phyloP scores from a whole-genome alignment of 2,329 filamentous ascomycete genomes.

The Torrubiellomyces zombiae region DNA sequence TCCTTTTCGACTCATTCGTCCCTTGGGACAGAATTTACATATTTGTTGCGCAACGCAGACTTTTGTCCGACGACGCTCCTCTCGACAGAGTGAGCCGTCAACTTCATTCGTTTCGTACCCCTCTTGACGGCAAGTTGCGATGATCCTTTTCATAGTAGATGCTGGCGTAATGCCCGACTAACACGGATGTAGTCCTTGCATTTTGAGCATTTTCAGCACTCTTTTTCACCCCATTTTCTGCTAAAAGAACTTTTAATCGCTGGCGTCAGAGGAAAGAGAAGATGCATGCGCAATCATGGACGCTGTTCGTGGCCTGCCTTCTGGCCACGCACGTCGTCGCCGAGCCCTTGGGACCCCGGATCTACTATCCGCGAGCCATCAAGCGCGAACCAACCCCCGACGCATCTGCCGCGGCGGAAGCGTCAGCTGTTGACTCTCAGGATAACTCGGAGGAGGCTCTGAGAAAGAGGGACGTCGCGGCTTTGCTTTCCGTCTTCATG shows the following conservation, averaged over 20 bases:
- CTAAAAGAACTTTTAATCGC: too few species aligned
- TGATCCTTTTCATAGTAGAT: too few species aligned
- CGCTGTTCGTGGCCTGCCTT: constrained; percentile 31
- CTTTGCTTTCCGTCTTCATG: constrained; percentile 10
- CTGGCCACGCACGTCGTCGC: constrained; percentile 28
- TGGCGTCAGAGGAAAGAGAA: too few species aligned
- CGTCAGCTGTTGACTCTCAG: too few species aligned
- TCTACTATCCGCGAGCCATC: constrained; percentile 41
- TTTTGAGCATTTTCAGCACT: background rate
- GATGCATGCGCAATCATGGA: constrained; percentile 32
- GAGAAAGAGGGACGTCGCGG: constrained; percentile 6
- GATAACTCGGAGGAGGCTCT: too few species aligned
- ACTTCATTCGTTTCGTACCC: too few species aligned
- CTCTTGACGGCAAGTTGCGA: too few species aligned
- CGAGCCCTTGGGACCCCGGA: constrained; percentile 28
- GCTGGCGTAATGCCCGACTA: background rate
- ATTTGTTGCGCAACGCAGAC: constrained; percentile 4
- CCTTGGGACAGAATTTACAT: constrained; percentile 5
- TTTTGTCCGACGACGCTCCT: too few species aligned
- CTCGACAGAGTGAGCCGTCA: constrained; percentile 4
- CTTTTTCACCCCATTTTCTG: too few species aligned
- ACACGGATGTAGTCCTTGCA: background rate
- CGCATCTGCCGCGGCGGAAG: constrained; percentile 6
- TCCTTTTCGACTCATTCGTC: constrained; percentile 1
- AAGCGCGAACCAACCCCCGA: constrained; percentile 24